Evolutionary conservation across 495 filamentous ascomycete genomes (phyloP).

Genomic region (Penicillium egyptiacum): DNA sequence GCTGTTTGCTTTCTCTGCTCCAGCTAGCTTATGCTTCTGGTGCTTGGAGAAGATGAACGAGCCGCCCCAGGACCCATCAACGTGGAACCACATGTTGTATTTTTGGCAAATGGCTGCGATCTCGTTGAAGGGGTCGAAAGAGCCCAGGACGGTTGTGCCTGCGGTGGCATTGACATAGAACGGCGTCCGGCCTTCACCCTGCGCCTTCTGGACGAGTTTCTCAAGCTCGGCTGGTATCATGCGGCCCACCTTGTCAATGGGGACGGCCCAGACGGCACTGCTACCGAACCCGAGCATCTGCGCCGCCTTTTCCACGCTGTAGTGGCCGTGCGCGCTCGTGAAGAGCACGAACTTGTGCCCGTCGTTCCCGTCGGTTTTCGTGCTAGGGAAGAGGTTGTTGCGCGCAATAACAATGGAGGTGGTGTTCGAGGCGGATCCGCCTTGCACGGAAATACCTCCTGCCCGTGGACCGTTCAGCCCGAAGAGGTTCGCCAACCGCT

Average conservation of each 20-base stretch:
- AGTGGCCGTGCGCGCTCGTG: conserved; percentile 86
- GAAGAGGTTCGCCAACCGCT: conserved; percentile 69
- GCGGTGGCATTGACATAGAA: conserved; percentile 97
- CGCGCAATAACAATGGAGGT: conserved; percentile 87
- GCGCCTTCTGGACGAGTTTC: conserved; percentile 55
- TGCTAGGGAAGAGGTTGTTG: conserved; percentile 76
- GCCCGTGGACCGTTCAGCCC: conserved; percentile 70
- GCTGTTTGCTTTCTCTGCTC: conserved; percentile 71
- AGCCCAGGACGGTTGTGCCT: conserved; percentile 89
- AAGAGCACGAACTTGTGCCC: conserved; percentile 73
- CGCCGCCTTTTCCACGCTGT: conserved; percentile 91
- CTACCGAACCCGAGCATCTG: conserved; percentile 82
- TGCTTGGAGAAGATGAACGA: conserved; percentile 71
- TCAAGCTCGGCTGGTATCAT: conserved; percentile 70
- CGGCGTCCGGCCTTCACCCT: conserved; percentile 67
- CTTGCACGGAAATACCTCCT: conserved; percentile 85
- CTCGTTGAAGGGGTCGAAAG: conserved; percentile 76
- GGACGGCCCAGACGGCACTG: conserved; percentile 67
- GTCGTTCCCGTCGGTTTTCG: conserved; percentile 69
- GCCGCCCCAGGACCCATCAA: conserved; percentile 91
- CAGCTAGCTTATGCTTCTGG: conserved; percentile 64
- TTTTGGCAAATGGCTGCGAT: conserved; percentile 71
- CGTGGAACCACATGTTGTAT: conserved; percentile 81
- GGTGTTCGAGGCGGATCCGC: conserved; percentile 81
- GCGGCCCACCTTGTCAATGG: conserved; percentile 66